phyloP scores from a whole-genome alignment of 306 rosid genomes.

The Ormosia emarginata region DNA sequence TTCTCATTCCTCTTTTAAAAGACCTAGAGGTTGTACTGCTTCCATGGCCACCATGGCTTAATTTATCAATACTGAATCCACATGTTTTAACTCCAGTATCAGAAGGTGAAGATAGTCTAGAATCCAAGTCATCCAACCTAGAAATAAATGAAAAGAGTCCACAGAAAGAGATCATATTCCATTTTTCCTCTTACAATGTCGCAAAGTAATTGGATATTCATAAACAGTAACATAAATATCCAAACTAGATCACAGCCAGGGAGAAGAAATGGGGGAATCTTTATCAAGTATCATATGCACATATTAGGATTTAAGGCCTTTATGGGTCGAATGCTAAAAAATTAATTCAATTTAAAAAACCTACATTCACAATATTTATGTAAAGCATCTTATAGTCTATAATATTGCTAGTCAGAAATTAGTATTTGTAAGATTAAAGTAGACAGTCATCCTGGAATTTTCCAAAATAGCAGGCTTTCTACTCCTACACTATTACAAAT shows the following conservation, averaged over 20 bases:
- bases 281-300: neutral
- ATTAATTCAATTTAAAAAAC: neutral
- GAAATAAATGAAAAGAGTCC: conserved; percentile 14
- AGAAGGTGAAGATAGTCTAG: conserved; percentile 61
- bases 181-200: neutral
- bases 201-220: conserved; percentile 9
- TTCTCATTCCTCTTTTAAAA: conserved; percentile 73
- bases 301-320: neutral
- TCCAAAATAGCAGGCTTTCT: neutral
- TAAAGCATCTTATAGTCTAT: neutral
- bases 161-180: conserved; percentile 8
- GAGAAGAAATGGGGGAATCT: neutral
- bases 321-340: neutral
- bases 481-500: neutral
- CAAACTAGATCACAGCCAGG: neutral
- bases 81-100: conserved; percentile 49
- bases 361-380: neutral
- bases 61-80: conserved; percentile 66
- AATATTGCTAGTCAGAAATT: neutral
- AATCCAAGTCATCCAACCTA: conserved; percentile 87
- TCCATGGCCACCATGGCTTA: conserved; percentile 45
- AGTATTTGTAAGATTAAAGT: neutral
- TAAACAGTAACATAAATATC: neutral
- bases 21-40: conserved; percentile 68
- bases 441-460: neutral